phyloP scores from a whole-genome alignment of 192 early-diverging fungal genomes.

The Mortierella alpina region DNA sequence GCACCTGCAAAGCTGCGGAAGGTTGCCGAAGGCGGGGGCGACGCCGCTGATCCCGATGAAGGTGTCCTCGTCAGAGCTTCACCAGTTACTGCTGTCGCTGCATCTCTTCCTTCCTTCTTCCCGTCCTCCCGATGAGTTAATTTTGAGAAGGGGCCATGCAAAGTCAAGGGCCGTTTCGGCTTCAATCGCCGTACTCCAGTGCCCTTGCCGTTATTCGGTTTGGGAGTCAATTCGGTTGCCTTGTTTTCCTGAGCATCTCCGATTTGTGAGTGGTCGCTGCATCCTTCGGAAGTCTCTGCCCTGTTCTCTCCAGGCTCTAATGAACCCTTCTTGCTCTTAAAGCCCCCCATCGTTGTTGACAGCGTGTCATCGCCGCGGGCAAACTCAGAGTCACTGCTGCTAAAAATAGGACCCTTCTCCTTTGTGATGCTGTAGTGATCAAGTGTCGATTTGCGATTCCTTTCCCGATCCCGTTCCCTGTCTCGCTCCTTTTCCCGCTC shows the following conservation, averaged over 20 bases:
- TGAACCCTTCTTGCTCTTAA: neutral
- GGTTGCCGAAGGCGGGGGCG: conserved; percentile 24
- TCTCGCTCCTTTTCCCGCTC: conserved; percentile 45
- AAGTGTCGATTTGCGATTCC: conserved; percentile 22
- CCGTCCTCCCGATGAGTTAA: conserved; percentile 3
- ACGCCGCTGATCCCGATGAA: conserved; percentile 4
- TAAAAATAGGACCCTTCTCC: neutral
- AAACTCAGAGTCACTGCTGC: conserved; percentile 23
- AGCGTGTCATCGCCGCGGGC: neutral
- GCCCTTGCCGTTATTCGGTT: neutral
- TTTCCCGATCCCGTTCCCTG: conserved; percentile 32
- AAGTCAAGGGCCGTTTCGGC: conserved; percentile 25
- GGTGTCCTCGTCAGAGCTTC: conserved; percentile 4
- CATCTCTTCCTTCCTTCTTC: conserved; percentile 1
- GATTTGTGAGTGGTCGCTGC: neutral
- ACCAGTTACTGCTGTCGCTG: neutral
- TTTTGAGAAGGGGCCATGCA: conserved; percentile 5
- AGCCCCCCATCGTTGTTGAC: neutral
- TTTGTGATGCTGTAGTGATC: conserved; percentile 9
- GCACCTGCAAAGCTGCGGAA: conserved; percentile 39
- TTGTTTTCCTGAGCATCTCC: conserved; percentile 4
- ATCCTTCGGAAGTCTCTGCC: neutral
- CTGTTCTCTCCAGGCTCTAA: conserved; percentile 3
- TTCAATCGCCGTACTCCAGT: conserved; percentile 22
- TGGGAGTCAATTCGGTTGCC: neutral